Evolutionary conservation across 768 basidiomycete species (phyloP), one percentile per base, ranked within the genome.

Genomic region (Boletus rex-veris): DNA sequence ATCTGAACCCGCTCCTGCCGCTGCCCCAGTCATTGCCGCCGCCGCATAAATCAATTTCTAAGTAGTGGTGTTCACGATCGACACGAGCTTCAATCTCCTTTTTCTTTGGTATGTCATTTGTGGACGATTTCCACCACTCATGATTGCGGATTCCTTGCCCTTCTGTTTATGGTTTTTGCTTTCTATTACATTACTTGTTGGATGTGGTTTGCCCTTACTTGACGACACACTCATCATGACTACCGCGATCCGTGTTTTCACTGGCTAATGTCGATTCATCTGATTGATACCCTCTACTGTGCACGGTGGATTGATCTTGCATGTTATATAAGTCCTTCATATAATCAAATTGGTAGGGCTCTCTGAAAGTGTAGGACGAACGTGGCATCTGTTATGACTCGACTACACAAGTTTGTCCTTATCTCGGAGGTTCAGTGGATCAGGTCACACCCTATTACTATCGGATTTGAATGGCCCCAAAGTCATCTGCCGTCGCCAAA

Each of bases 11-110:
- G 61, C 60, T 53, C 77, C 85, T 36, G 77, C 79, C 44, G 78
- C 80, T 43, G 70, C 84, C 36, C 82, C 88, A 47, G 82, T 85
- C 55, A 87, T 92, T 55, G 83, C 87, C 55, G 90, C 91, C 45
- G 75, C 91, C 37, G 90, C 91, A 77, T 94, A 83, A 84, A 69
- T 58, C 54, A 51, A 44, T 26, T 18, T 19, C 3, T 1, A 14
- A 50, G 49, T 58, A 58, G 69, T 18, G 51, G 53, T 57, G 66
- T 60, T 67, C 69, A 71, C 65, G 77, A 73, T 81, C 70, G 80
- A 80, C 76, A 75, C 61, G 74, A 75, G 60, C 59, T 63, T 57
- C 56, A 60, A 58, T 77, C 62, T 60, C 59, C 63, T 60, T 61
- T 58, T 50, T 50, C 42, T 66, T 62, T 64, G 54, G 74, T 69